Conservation (phyloP, 2,329 filamentous ascomycete species). For the Curvularia spicifera region DNA sequence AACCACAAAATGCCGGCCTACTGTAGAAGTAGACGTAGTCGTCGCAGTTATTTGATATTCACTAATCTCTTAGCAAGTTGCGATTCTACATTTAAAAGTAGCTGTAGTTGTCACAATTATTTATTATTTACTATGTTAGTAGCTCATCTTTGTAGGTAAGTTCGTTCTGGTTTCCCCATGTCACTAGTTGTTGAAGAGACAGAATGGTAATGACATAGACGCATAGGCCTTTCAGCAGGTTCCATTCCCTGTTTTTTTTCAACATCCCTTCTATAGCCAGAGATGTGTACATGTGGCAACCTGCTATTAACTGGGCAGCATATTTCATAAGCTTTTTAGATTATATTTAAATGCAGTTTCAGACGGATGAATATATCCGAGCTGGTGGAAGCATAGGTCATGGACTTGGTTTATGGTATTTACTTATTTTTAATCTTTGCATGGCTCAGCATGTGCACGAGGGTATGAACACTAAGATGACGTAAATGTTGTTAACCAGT, state of each 20-base stretch:
- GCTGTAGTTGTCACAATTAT: too few relatives aligned
- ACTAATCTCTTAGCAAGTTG: too few relatives aligned
- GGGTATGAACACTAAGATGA: neutral
- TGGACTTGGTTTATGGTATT: neutral
- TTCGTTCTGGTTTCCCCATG: too few relatives aligned
- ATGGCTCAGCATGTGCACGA: neutral
- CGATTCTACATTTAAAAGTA: too few relatives aligned
- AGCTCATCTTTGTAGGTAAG: too few relatives aligned
- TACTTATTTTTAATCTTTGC: neutral
- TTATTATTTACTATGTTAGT: too few relatives aligned
- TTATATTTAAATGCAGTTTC: neutral
- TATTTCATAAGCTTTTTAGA: neutral
- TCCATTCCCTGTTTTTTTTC: neutral
- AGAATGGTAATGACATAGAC: neutral
- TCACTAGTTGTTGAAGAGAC: too few relatives aligned
- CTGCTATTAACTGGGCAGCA: neutral
- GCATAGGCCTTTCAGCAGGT: constrained; percentile 11
- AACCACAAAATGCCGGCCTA: too few relatives aligned
- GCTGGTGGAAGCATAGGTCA: neutral
- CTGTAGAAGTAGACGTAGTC: too few relatives aligned
- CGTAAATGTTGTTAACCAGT: neutral
- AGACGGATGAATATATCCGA: neutral
- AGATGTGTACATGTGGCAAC: neutral
- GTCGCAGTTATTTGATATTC: too few relatives aligned
- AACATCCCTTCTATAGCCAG: neutral